A percentile compares a stretch with the other conserved stretches of the same genome.
These are phyloP conservation scores for Aspergillus baeticus DNA, from an alignment of 495 filamentous ascomycete species.

Conservation along the genomic window DNA sequence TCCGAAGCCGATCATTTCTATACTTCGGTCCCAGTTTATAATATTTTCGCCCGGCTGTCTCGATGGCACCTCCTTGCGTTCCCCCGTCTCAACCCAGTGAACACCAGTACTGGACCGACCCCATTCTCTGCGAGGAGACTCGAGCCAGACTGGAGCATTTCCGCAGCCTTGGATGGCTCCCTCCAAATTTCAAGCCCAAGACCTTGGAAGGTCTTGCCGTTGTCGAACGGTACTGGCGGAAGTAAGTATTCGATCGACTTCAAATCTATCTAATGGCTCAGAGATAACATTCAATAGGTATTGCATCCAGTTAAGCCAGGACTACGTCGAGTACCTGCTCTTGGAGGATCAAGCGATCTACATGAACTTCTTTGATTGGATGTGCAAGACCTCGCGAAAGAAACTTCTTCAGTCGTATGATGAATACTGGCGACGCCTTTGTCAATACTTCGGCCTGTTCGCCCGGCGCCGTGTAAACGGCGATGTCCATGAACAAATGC, in stretches of 20 bases:
- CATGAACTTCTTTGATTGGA: constrained; percentile 35
- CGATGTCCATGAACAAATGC: constrained; percentile 23
- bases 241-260: constrained; percentile 16
- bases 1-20: too few species aligned
- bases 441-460: constrained; percentile 28
- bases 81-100: constrained; percentile 21
- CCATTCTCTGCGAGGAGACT: constrained; percentile 33
- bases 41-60: too few species aligned
- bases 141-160: constrained; percentile 30
- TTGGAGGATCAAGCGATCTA: constrained; percentile 27
- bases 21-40: too few species aligned
- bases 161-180: constrained; percentile 28
- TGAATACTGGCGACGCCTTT: constrained; percentile 30
- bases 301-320: constrained; percentile 29
- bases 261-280: neutral
- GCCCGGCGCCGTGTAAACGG: constrained; percentile 18
- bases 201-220: constrained; percentile 26
- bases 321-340: constrained; percentile 23
- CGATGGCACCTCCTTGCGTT: neutral
- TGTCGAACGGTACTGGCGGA: constrained; percentile 28
- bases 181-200: constrained; percentile 30
- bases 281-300: constrained; percentile 24
- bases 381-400: constrained; percentile 25
- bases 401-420: constrained; percentile 29
- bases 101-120: constrained; percentile 31